phyloP scores from a whole-genome alignment of 164 flowering plant genomes.

The Platanus orientalis region DNA sequence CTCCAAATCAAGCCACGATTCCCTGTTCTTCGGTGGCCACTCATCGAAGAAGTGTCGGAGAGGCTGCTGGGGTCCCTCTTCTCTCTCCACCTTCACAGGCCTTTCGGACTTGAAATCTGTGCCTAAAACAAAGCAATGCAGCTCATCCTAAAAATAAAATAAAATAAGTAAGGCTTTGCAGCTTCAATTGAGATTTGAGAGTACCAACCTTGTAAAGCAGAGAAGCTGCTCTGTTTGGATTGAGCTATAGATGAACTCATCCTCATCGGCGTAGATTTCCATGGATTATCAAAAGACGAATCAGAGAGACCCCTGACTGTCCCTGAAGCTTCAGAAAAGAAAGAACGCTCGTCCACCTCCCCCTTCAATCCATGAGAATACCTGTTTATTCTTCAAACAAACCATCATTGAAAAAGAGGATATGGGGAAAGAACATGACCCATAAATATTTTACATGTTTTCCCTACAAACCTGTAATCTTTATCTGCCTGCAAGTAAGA shows the following conservation, averaged over 20 bases:
- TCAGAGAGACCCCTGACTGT: conserved; percentile 12
- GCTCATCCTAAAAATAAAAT: conserved; percentile 14
- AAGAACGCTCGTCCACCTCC: conserved; percentile 29
- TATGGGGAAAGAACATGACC: not conserved
- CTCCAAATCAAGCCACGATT: conserved; percentile 25
- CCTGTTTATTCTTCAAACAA: conserved; percentile 13
- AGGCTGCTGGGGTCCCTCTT: conserved; percentile 30
- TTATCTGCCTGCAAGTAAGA: conserved; percentile 23
- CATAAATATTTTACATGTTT: not conserved
- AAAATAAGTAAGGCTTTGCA: conserved; percentile 10
- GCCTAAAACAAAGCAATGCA: conserved; percentile 40
- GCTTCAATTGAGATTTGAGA: conserved; percentile 14
- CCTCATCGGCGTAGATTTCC: conserved; percentile 23
- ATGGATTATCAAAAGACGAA: conserved; percentile 13
- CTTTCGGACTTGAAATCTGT: conserved; percentile 32
- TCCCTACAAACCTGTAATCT: conserved; percentile 33
- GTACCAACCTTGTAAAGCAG: conserved; percentile 10
- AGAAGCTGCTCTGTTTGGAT: conserved; percentile 4
- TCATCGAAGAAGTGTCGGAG: conserved; percentile 41
- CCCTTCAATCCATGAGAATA: conserved; percentile 28
- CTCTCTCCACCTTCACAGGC: conserved; percentile 18
- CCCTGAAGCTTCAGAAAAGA: conserved; percentile 32
- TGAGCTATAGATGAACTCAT: conserved; percentile 15
- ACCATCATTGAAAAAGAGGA: no score
- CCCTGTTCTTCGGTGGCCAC: conserved; percentile 32